A percentile compares a stretch with the other conserved stretches of the same genome.
These are phyloP conservation scores for Coemansia sp. DNA, from an alignment of 192 early-diverging fungal species.

Conservation along the genomic window DNA sequence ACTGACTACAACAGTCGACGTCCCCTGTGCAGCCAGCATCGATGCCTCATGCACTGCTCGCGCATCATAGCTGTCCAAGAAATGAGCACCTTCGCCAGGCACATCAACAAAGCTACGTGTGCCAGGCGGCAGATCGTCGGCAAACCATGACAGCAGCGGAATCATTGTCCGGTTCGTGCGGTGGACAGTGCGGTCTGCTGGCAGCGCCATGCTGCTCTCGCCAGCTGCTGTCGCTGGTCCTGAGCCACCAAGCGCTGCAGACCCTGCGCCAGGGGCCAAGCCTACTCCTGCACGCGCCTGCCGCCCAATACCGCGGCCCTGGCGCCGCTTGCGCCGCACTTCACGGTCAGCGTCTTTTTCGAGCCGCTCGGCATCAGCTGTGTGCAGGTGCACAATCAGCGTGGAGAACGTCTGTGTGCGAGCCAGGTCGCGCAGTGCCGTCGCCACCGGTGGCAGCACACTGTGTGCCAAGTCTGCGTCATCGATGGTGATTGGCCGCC, in stretches of 20 bases:
- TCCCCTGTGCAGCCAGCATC: constrained; percentile 8
- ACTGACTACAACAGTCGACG: neutral
- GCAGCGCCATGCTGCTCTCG: constrained; percentile 1
- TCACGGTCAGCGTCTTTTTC: constrained; percentile 85
- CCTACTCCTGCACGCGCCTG: constrained; percentile 13
- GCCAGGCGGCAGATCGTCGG: constrained; percentile 46
- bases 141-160: constrained; percentile 45
- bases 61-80: constrained; percentile 42
- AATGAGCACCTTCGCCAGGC: constrained; percentile 51
- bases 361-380: constrained; percentile 75
- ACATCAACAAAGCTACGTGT: constrained; percentile 45
- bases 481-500: constrained; percentile 33
- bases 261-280: neutral
- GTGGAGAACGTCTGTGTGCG: constrained; percentile 62
- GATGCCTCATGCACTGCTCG: constrained; percentile 36
- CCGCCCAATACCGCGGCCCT: constrained; percentile 61
- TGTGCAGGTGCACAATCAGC: constrained; percentile 62
- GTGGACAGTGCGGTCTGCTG: constrained; percentile 38
- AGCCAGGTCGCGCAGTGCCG: constrained; percentile 54
- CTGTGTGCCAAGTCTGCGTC: constrained; percentile 75
- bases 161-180: constrained; percentile 49
- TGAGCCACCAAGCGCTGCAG: neutral
- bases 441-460: constrained; percentile 66
- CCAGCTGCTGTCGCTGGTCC: neutral
- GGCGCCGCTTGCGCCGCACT: constrained; percentile 78